Evolutionary conservation across 495 filamentous ascomycete species (phyloP).

Genomic region (Aspergillus ellipticus): DNA sequence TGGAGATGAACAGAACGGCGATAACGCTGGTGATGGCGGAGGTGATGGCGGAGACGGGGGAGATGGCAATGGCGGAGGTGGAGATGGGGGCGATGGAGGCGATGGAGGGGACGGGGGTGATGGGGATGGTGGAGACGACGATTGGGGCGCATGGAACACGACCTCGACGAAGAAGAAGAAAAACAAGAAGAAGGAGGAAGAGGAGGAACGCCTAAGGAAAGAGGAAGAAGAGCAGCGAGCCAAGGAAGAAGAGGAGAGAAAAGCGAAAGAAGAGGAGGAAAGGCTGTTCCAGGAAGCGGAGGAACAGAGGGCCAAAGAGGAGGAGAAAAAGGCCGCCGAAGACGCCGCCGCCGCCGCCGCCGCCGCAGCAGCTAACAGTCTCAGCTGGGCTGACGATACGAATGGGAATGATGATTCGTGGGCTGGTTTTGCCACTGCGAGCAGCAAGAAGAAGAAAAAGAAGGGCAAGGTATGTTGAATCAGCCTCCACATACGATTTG

Average conservation of each 20-base stretch:
- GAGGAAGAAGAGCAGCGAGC: slow-evolving; percentile 10
- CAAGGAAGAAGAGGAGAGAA: slow-evolving; percentile 26
- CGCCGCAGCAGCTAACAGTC: slow-evolving; percentile 21
- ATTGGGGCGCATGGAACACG: slow-evolving; percentile 39
- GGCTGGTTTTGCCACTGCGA: slow-evolving; percentile 30
- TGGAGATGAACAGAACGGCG: slow-evolving; percentile 23
- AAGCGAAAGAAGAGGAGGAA: slow-evolving; percentile 29
- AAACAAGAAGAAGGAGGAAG: slow-evolving; percentile 35
- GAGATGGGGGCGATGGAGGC: slow-evolving; percentile 28
- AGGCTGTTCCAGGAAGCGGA: slow-evolving; percentile 33
- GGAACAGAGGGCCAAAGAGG: slow-evolving; percentile 34
- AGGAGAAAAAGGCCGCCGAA: slow-evolving; percentile 31
- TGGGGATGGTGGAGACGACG: slow-evolving; percentile 30
- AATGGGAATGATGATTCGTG: slow-evolving; percentile 32
- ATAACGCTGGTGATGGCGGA: slow-evolving; percentile 24
- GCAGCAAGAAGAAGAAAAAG: slow-evolving; percentile 47
- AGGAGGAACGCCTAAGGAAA: slow-evolving; percentile 30
- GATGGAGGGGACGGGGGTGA: slow-evolving; percentile 23
- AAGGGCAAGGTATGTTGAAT: slow-evolving; percentile 43
- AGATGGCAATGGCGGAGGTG: slow-evolving; percentile 29
- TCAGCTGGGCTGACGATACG: slow-evolving; percentile 45
- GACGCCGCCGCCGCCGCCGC: slow-evolving; percentile 33
- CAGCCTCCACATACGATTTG: not conserved
- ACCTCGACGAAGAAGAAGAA: slow-evolving; percentile 40
- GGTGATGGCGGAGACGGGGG: slow-evolving; percentile 30